Evolutionary conservation across 1,139 yeast species (phyloP).

Genomic region (Sugiyamaella xylanicola): DNA sequence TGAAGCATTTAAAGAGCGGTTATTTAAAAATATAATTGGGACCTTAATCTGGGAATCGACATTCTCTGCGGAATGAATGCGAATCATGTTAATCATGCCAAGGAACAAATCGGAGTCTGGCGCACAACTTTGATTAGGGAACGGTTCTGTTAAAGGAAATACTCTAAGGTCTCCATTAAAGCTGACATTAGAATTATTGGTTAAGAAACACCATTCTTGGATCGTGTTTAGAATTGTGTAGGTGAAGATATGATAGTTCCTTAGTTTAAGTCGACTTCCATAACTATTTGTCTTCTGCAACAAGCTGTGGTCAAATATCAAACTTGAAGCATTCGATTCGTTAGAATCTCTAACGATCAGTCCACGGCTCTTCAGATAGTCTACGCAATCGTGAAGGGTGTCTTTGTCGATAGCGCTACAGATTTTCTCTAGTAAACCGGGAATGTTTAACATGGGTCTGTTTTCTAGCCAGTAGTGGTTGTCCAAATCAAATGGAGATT

Average conservation of each 20-base stretch:
- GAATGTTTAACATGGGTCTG: not conserved
- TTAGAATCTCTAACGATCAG: not conserved
- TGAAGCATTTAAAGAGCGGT: not conserved
- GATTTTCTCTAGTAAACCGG: conserved; percentile 6
- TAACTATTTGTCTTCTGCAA: too few relatives aligned
- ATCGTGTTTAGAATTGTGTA: conserved; percentile 8
- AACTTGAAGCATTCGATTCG: not conserved
- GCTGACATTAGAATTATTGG: conserved; percentile 3
- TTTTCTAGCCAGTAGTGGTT: conserved; percentile 9
- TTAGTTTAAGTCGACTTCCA: not conserved
- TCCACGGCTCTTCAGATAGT: conserved; percentile 1
- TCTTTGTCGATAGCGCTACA: conserved; percentile 7
- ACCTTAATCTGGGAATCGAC: conserved; percentile 1
- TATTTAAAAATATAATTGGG: conserved; percentile 7
- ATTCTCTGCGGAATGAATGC: not conserved
- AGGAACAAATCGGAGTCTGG: not conserved
- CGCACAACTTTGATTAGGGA: not conserved
- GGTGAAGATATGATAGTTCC: conserved; percentile 2
- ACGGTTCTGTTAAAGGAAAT: not conserved
- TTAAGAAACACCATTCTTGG: conserved; percentile 10
- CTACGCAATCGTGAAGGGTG: conserved; percentile 8
- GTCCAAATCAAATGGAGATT: not conserved
- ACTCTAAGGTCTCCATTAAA: conserved; percentile 7
- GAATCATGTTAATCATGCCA: not conserved
- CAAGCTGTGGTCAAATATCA: not conserved